Conservation (phyloP, 23 red algal genomes). For the Gracilaria gracilis region DNA sequence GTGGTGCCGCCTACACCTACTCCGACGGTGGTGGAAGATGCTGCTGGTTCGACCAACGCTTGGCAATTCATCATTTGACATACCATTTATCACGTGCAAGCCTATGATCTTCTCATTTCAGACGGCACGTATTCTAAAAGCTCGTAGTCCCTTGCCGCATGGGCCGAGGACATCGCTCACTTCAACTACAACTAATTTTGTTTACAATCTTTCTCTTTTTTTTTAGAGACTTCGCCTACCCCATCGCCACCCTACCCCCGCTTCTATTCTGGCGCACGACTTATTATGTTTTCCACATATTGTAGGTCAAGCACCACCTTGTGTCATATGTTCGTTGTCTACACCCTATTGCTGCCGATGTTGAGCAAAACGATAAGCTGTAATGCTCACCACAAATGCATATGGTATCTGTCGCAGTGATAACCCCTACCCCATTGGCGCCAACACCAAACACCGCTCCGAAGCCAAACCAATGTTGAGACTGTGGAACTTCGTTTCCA, state of each 20-base stretch:
- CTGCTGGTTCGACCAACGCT: background rate
- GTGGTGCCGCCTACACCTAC: background rate
- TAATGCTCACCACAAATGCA: background rate
- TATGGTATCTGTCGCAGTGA: background rate
- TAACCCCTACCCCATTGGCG: background rate
- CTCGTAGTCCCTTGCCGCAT: background rate
- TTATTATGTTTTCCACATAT: background rate
- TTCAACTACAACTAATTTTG: conserved; percentile 15
- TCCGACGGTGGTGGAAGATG: background rate
- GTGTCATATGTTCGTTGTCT: background rate
- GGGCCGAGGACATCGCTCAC: background rate
- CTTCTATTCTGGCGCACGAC: background rate
- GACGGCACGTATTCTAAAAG: background rate
- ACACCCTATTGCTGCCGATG: background rate
- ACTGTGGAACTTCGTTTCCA: conserved; percentile 13
- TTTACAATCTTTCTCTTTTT: background rate
- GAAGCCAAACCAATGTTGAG: background rate
- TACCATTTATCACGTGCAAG: background rate
- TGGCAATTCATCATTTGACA: conserved; percentile 6
- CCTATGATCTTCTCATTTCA: background rate
- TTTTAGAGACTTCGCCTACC: background rate
- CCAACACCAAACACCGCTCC: background rate
- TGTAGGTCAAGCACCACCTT: background rate
- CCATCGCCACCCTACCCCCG: background rate
- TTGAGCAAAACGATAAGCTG: background rate